phyloP scores from a whole-genome alignment of 148 eudicot genomes.

The Heliosperma pusillum region DNA sequence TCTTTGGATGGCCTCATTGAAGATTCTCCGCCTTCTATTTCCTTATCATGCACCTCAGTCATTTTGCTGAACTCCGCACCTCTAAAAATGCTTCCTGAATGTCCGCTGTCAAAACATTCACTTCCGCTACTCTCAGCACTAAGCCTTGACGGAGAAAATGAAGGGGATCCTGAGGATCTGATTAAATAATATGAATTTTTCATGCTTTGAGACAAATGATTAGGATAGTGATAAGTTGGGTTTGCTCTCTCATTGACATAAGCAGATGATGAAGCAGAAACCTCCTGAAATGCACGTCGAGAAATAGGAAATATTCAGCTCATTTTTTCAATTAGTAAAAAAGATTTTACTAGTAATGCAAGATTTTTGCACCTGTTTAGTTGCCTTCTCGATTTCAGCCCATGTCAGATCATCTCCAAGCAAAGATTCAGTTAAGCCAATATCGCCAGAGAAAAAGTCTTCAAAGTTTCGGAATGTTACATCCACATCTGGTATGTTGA shows the following conservation, averaged over 20 bases:
- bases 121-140: conserved; percentile 38
- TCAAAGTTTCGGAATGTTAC: conserved; percentile 65
- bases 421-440: conserved; percentile 34
- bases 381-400: conserved; percentile 22
- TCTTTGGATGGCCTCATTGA: conserved; percentile 16
- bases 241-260: conserved; percentile 16
- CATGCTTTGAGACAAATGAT: conserved; percentile 16
- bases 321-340: neutral
- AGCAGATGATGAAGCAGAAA: conserved; percentile 25
- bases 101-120: conserved; percentile 31
- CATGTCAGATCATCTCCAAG: conserved; percentile 34
- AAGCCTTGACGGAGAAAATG: conserved; percentile 36
- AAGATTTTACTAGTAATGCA: neutral
- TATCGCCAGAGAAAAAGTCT: conserved; percentile 50
- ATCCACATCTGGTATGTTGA: conserved; percentile 68
- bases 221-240: neutral
- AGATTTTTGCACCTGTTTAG: conserved; percentile 21
- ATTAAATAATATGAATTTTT: conserved; percentile 20
- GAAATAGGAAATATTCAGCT: neutral
- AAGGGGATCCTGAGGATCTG: conserved; percentile 30
- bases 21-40: conserved; percentile 17
- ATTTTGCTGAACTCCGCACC: conserved; percentile 15
- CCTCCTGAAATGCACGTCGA: conserved; percentile 29
- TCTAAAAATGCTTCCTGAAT: conserved; percentile 21
- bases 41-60: conserved; percentile 21